Base-by-base conservation (phyloP, 192 early-diverging fungal species). In the Dimargaris xerosporica region DNA sequence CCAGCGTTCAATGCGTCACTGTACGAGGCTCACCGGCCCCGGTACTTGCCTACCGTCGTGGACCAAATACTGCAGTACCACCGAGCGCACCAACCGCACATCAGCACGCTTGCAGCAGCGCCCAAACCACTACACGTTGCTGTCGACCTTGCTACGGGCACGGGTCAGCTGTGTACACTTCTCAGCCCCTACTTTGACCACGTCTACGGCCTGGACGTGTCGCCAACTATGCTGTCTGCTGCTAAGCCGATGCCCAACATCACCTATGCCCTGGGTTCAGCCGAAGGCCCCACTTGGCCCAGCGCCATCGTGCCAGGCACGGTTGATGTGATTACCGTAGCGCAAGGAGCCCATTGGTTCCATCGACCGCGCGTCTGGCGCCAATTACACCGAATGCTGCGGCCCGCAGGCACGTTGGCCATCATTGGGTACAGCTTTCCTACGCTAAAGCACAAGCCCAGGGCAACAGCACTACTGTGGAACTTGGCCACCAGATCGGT, bases 61-160 rank as follows among this genome's bases (percentile, higher is more conserved):
- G 34, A 39, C 34, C 34, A 7, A 39, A 39, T 39, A 2, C 34
- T 39, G 2, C 34, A 39, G 34, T 39, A 39, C 34, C 34, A 39
- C 7, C 34, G 34, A 39, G 34, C 34, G 2, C 34, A 39, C 34
- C 34, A 39, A 39, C 34, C 34, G 7, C 34, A 5, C 7, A 7
- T 7, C 2, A 39, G 34, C 34, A 39, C 34, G 7, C 7, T 7
- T 39, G 34, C 7, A 7, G 7, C 34, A 39, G 34, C 34, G 34
- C 34, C 7, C 7, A 39, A 39, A 39, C 34, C 34, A 7, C 34
- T 7, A 5, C 34, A 50, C 34, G 59, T 41, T n/a, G 47, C 43
- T 1, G 71, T 77, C 0, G 75, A 77, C 46, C 68, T 77, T 0
- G 75, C 72, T 21, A 72, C 72, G 5, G 75, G 75, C 10, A 77